phyloP scores from a whole-genome alignment of 2,329 filamentous ascomycete species.

The Colletotrichum sp. region DNA sequence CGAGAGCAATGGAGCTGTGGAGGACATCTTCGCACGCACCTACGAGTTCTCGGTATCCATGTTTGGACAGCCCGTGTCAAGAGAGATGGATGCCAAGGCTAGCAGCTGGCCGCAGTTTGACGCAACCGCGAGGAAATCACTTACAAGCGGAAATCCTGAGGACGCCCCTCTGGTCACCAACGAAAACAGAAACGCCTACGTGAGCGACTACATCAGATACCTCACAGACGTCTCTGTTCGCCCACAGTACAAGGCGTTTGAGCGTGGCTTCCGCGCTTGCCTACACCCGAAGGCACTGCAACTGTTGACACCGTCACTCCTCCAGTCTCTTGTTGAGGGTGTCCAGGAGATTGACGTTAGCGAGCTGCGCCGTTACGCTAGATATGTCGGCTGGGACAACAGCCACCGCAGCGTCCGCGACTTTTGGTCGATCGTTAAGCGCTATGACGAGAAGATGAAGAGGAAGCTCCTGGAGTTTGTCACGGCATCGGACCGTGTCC shows the following conservation, averaged over 20 bases:
- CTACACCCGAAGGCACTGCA: constrained; percentile 72
- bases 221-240: constrained; percentile 78
- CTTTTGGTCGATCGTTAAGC: constrained; percentile 84
- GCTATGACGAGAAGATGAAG: constrained; percentile 72
- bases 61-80: constrained; percentile 61
- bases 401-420: constrained; percentile 72
- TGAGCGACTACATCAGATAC: constrained; percentile 85
- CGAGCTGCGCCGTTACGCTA: constrained; percentile 72
- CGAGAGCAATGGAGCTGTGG: constrained; percentile 74
- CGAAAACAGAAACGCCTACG: constrained; percentile 77
- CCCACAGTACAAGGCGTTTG: constrained; percentile 81
- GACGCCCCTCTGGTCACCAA: constrained; percentile 80
- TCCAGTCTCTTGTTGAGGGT: constrained; percentile 85
- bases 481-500: constrained; percentile 88
- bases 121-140: constrained; percentile 26
- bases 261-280: constrained; percentile 79
- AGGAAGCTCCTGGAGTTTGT: constrained; percentile 88
- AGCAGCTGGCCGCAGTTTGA: constrained; percentile 61
- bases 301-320: constrained; percentile 71
- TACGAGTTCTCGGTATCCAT: constrained; percentile 80
- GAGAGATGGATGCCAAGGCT: constrained; percentile 54
- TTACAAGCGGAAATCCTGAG: constrained; percentile 42
- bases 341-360: constrained; percentile 78
- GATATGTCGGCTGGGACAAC: constrained; percentile 82
- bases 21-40: constrained; percentile 81